Evolutionary conservation across 257 asterid genomes (phyloP), one percentile per base, ranked within the genome.

Genomic region (Solanum virginianum): DNA sequence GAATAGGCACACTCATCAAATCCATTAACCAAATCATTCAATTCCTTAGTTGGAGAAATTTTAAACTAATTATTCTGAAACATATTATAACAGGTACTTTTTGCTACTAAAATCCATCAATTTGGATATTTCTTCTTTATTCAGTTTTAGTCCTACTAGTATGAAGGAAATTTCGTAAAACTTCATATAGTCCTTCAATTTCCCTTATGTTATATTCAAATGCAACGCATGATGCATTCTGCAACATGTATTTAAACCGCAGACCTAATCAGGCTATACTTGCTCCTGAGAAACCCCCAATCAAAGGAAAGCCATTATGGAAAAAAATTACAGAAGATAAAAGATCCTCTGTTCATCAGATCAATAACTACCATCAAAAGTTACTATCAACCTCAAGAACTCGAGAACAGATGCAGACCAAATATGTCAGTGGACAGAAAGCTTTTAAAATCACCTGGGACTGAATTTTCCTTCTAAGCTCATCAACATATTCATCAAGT

Each of bases 401-500:
- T 74, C 39, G 17, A 45, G 10, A 65, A 63, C 39, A 63, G 36
- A 74, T 47, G 81, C 13, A 47, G 57, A 74, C 7, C 81, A 74
- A 66, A 3, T 45, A 74, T n/a, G 54, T 74, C 56, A 45, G 81
- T 11, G 20, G 39, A 8, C 59, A 55, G 80, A 83, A 71, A 47
- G 32, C 41, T 74, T 51, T 65, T 45, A 45, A 69, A 90, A 83
- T 83, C 79, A 93, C 98, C 98, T 93, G 98, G 51, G 91, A 89
- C 92, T 94, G 98, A 81, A 92, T 89, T 88, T 89, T 94, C 90
- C 84, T 94, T 87, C 91, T 91, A 90, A 95, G 87, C 82, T 94
- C 98, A 18, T 92, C 95, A 66, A 85, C 80, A 86, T 84, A 87
- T 90, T 91, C 98, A 88, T 92, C 93, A 69, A 92, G 89, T 72